Conservation (phyloP, 1,284 basidiomycete genomes). For the Apiotrichum mycotoxinovorans region DNA sequence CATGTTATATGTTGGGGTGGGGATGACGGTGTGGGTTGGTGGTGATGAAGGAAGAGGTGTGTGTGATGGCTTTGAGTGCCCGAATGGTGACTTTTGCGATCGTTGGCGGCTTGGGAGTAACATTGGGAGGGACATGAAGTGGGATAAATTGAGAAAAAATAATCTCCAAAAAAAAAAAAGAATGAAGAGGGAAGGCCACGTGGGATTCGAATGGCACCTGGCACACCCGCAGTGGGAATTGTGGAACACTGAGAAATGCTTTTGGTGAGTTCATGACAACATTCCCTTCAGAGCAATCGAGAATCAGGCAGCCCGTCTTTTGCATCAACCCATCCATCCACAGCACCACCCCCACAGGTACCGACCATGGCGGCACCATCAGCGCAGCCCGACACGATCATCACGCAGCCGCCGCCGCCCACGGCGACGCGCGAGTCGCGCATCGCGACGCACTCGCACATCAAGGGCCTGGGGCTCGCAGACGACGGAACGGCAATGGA, state of each 20-base stretch:
- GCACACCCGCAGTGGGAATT: not conserved
- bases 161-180: not conserved
- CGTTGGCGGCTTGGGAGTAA: too few species aligned
- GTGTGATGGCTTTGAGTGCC: not conserved
- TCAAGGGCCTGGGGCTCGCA: constrained; percentile 85
- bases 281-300: not conserved
- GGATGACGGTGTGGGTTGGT: not conserved
- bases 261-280: not conserved
- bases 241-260: not conserved
- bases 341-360: constrained; percentile 7
- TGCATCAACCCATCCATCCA: not conserved
- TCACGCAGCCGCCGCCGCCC: constrained; percentile 46
- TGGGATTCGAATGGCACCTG: not conserved
- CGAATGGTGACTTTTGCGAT: too few species aligned
- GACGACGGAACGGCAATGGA: constrained; percentile 74
- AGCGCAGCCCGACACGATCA: constrained; percentile 31
- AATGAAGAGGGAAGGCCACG: constrained; percentile 15
- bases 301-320: not conserved
- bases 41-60: not conserved
- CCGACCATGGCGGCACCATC: constrained; percentile 17
- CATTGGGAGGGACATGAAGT: not conserved
- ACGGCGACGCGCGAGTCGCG: constrained; percentile 45
- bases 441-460: constrained; percentile 51
- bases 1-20: constrained; percentile 15
- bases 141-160: constrained; percentile 9